A percentile compares a stretch with the other conserved stretches of the same genome.
Evolutionary conservation across 106 monocot genomes (phyloP).

Genomic region (Acorus calamus): DNA sequence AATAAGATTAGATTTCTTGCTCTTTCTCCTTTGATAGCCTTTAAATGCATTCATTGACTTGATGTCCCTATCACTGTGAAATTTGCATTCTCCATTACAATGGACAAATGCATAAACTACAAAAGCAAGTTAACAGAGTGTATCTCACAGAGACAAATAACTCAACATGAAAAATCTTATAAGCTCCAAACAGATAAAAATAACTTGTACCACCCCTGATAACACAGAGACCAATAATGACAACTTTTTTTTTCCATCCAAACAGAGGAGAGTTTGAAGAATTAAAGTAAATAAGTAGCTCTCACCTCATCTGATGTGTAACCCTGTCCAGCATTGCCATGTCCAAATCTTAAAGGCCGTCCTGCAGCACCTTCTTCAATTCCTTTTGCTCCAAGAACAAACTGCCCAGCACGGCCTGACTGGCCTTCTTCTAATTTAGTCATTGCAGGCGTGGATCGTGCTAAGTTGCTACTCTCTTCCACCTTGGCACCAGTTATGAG

Average conservation of each 20-base stretch:
- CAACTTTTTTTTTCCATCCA: background rate
- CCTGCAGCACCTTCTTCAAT: conserved; percentile 50
- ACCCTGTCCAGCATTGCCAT: conserved; percentile 95
- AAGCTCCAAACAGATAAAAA: too few species aligned
- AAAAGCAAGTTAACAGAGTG: too few species aligned
- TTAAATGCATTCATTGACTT: too few species aligned
- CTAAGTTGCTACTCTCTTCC: conserved; percentile 32
- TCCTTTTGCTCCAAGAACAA: conserved; percentile 55
- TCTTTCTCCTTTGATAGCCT: too few species aligned
- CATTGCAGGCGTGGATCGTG: conserved; percentile 30
- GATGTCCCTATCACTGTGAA: too few species aligned
- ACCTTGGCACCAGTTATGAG: conserved; percentile 33
- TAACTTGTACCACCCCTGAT: too few species aligned
- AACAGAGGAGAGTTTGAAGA: background rate
- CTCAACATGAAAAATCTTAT: too few species aligned
- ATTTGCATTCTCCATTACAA: too few species aligned
- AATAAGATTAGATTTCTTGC: too few species aligned
- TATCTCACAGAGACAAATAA: too few species aligned
- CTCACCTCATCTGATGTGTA: conserved; percentile 97
- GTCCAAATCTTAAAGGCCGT: conserved; percentile 58
- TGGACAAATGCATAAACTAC: too few species aligned
- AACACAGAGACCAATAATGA: background rate
- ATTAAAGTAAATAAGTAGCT: background rate
- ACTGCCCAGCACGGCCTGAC: conserved; percentile 41
- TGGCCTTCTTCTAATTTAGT: conserved; percentile 70